Evolutionary conservation across 176 grass and related monocot species (phyloP).

Genomic region (Thalia dealbata): DNA sequence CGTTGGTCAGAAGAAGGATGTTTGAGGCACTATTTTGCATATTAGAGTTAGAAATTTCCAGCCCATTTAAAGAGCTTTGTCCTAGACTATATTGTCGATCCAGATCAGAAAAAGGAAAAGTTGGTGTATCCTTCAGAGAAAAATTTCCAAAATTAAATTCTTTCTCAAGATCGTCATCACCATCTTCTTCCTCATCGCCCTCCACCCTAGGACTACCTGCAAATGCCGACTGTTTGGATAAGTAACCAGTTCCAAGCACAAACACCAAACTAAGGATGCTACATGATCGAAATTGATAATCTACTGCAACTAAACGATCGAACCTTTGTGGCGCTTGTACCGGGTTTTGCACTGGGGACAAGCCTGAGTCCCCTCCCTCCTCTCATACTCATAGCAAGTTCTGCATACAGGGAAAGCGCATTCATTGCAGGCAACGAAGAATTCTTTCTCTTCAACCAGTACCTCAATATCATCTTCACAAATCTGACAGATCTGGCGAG

Average conservation of each 20-base stretch:
- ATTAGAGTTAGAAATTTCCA: not conserved
- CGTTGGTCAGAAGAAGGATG: conserved; percentile 34
- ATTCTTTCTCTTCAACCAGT: conserved; percentile 19
- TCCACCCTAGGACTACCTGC: conserved; percentile 38
- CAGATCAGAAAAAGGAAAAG: conserved; percentile 2
- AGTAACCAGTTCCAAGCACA: not conserved
- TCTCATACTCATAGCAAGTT: conserved; percentile 40
- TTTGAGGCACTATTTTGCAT: not conserved
- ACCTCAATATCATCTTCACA: conserved; percentile 34
- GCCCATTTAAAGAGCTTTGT: conserved; percentile 17
- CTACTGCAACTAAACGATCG: not conserved
- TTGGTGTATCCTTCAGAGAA: conserved; percentile 11
- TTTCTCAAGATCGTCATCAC: conserved; percentile 32
- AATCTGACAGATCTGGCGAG: conserved; percentile 29
- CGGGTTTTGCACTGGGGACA: conserved; percentile 46
- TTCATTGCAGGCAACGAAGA: conserved; percentile 43
- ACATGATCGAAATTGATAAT: not conserved
- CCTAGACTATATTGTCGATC: conserved; percentile 23
- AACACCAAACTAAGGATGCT: not conserved
- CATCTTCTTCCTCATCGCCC: conserved; percentile 48
- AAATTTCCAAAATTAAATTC: conserved; percentile 33
- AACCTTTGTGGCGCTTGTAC: conserved; percentile 46
- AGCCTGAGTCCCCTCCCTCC: conserved; percentile 39
- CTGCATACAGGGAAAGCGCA: conserved; percentile 41
- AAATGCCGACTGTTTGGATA: not conserved